phyloP scores from a whole-genome alignment of 2,329 filamentous ascomycete genomes.

The Huntiella moniliformis region DNA sequence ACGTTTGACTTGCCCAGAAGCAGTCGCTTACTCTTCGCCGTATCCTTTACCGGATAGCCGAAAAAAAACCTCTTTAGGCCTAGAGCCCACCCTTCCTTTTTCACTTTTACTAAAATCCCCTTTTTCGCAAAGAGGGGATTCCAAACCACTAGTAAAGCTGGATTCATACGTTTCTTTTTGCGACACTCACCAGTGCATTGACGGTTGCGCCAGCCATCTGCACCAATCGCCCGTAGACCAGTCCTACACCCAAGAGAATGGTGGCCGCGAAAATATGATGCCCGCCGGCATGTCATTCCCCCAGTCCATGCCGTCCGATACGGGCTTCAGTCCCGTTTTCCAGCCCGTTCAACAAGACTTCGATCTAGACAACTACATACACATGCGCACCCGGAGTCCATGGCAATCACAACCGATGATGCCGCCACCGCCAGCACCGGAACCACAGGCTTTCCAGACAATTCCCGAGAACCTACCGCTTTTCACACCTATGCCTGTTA shows the following conservation, averaged over 20 bases:
- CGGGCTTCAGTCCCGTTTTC: too few relatives aligned
- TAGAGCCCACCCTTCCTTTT: conserved; percentile 4
- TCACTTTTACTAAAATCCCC: conserved; percentile 4
- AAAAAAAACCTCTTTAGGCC: conserved; percentile 1
- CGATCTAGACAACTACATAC: background rate
- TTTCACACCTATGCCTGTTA: background rate
- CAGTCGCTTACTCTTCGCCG: background rate
- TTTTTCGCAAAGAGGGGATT: conserved; percentile 9
- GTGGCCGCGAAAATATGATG: too few relatives aligned
- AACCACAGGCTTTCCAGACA: background rate
- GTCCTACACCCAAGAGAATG: too few relatives aligned
- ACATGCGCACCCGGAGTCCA: background rate
- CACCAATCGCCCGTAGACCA: background rate
- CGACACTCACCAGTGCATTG: conserved; percentile 8
- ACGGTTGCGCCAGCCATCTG: conserved; percentile 6
- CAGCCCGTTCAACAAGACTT: background rate
- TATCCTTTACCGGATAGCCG: conserved; percentile 8
- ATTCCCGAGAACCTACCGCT: background rate
- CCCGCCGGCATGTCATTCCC: too few relatives aligned
- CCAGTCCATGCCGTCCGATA: too few relatives aligned
- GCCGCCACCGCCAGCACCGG: background rate
- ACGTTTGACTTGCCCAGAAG: background rate
- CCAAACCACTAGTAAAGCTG: conserved; percentile 7
- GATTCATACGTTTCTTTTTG: conserved; percentile 6
- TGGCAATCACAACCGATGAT: background rate